Conservation (phyloP, 2,329 filamentous ascomycete genomes). For the Dryadomyces quercus-mongolicae region DNA sequence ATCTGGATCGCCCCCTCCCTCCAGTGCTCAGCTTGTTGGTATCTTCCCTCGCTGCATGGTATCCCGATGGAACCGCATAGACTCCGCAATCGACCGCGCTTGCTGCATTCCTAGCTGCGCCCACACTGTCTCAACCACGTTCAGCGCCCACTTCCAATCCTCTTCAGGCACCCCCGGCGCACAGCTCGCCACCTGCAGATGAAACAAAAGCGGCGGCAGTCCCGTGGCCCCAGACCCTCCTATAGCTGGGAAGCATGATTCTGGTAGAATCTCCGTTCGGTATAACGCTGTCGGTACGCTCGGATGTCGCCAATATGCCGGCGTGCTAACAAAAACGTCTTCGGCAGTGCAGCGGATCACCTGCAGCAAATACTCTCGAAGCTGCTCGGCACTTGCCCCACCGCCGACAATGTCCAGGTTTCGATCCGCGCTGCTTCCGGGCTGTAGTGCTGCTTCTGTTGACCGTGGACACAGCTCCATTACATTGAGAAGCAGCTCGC, state of each 20-base stretch:
- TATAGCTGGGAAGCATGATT: constrained; percentile 13
- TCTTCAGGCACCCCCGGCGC: constrained; percentile 30
- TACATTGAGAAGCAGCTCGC: constrained; percentile 34
- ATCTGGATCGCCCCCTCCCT: neutral
- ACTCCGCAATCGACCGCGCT: constrained; percentile 30
- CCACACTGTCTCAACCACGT: constrained; percentile 35
- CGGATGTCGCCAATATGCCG: constrained; percentile 40
- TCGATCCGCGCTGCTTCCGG: neutral
- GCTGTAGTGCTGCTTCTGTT: neutral
- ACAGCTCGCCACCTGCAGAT: constrained; percentile 33
- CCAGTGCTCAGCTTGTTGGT: neutral
- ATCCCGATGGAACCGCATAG: constrained; percentile 14
- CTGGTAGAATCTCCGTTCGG: constrained; percentile 20
- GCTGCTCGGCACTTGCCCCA: neutral
- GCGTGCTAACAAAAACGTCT: constrained; percentile 32
- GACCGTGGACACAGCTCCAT: constrained; percentile 22
- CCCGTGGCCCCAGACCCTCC: constrained; percentile 34
- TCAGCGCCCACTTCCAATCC: constrained; percentile 32
- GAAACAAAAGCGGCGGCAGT: constrained; percentile 34
- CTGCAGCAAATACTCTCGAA: constrained; percentile 10
- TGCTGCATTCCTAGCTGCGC: constrained; percentile 38
- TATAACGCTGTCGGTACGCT: constrained; percentile 18
- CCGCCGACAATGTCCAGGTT: neutral
- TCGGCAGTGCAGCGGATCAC: constrained; percentile 26
- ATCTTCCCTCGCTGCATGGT: constrained; percentile 5